A percentile compares a stretch with the other conserved stretches of the same genome.
Evolutionary conservation across 2,329 filamentous ascomycete species (phyloP).

Genomic region (Phaeosphaeria sp.): DNA sequence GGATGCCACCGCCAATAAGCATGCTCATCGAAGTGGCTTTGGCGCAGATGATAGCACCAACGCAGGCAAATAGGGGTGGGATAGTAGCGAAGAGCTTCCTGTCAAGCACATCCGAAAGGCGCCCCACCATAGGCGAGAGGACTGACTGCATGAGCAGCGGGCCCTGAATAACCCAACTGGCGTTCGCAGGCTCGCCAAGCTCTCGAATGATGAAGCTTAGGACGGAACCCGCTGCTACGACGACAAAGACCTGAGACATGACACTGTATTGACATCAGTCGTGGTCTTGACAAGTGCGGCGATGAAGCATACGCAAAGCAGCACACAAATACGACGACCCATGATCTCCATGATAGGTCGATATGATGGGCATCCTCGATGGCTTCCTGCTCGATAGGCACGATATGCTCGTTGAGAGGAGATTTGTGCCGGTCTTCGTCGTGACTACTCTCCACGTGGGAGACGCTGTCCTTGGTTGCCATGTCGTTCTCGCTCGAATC

Average conservation of each 20-base stretch:
- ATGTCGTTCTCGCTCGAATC: conserved; percentile 10
- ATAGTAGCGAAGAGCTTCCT: conserved; percentile 61
- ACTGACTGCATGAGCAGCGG: conserved; percentile 65
- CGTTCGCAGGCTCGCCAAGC: conserved; percentile 57
- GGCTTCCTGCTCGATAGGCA: conserved; percentile 38
- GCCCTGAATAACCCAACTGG: conserved; percentile 65
- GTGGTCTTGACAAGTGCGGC: conserved; percentile 1
- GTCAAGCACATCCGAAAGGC: conserved; percentile 64
- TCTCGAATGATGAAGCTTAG: conserved; percentile 64
- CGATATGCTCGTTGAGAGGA: conserved; percentile 20
- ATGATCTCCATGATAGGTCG: conserved; percentile 63
- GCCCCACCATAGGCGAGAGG: conserved; percentile 62
- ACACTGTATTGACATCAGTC: conserved; percentile 40
- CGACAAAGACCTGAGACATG: conserved; percentile 63
- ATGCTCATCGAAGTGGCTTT: conserved; percentile 63
- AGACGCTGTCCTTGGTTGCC: conserved; percentile 24
- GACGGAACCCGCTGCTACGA: conserved; percentile 62
- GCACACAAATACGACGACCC: conserved; percentile 58
- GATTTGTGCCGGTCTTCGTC: conserved; percentile 9
- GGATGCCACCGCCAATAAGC: conserved; percentile 63
- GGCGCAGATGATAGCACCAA: conserved; percentile 62
- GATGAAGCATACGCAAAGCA: conserved; percentile 52
- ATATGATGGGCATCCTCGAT: conserved; percentile 49
- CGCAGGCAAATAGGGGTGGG: conserved; percentile 62
- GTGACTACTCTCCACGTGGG: conserved; percentile 20